phyloP scores from a whole-genome alignment of 1,139 yeast genomes.

The Arxiozyma slooffiae region DNA sequence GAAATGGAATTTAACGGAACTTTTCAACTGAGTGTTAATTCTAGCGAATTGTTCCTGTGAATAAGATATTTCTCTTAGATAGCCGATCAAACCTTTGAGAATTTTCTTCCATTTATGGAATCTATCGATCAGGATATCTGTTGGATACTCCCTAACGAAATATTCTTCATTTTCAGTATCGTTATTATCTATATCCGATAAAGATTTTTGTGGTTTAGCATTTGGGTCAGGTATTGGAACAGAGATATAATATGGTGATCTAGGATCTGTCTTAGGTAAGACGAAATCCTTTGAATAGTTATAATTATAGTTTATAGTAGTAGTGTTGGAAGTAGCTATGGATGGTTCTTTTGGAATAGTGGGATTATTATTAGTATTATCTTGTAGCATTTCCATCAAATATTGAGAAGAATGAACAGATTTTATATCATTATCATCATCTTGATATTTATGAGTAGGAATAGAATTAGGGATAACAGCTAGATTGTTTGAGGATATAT shows the following conservation, averaged over 20 bases:
- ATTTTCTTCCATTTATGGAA: conserved; percentile 66
- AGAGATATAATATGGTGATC: conserved; percentile 32
- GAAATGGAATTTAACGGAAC: conserved; percentile 50
- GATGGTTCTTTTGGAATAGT: not conserved
- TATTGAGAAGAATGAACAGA: not conserved
- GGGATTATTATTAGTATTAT: not conserved
- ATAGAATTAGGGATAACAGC: not conserved
- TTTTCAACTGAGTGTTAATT: conserved; percentile 52
- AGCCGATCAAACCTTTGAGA: conserved; percentile 50
- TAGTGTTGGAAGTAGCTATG: conserved; percentile 9
- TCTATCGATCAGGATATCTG: conserved; percentile 37
- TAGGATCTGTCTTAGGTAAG: conserved; percentile 29
- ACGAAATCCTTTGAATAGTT: conserved; percentile 16
- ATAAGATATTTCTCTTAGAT: conserved; percentile 51
- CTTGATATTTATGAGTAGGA: not conserved
- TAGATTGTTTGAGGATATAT: not conserved
- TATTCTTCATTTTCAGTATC: conserved; percentile 7
- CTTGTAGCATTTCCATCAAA: not conserved
- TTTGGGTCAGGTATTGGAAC: conserved; percentile 30
- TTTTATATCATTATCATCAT: not conserved
- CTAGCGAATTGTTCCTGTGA: conserved; percentile 63
- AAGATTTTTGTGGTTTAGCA: conserved; percentile 7
- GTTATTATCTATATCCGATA: conserved; percentile 1
- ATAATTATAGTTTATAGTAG: conserved; percentile 10
- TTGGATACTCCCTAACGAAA: conserved; percentile 31